Percentiles rank a stretch among this genome's conserved stretches.
Evolutionary conservation across 2,329 filamentous ascomycete genomes (phyloP).

Genomic region (Hirsutella rhossiliensis): DNA sequence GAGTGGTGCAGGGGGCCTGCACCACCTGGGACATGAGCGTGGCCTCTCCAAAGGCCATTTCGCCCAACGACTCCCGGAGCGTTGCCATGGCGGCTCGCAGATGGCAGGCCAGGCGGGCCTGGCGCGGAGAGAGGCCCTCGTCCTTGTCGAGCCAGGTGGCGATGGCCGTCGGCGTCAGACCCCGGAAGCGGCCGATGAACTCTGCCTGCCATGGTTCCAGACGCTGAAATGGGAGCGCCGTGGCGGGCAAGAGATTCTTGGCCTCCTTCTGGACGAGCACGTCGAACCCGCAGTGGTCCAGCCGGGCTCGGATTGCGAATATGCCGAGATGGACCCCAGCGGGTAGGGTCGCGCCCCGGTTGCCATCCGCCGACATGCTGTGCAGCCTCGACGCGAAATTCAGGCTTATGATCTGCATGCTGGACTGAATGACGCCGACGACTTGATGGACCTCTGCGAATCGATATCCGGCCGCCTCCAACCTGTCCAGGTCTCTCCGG

Average conservation of each 20-base stretch:
- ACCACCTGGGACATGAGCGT: constrained; percentile 30
- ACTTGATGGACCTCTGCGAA: constrained; percentile 64
- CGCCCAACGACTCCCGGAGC: constrained; percentile 28
- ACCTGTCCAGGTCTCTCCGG: constrained; percentile 45
- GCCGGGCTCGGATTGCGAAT: constrained; percentile 42
- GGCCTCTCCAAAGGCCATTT: constrained; percentile 33
- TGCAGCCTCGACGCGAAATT: constrained; percentile 50
- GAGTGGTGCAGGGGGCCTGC: constrained; percentile 24
- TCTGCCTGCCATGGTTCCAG: constrained; percentile 44
- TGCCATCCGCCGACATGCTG: constrained; percentile 50
- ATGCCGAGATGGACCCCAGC: constrained; percentile 45
- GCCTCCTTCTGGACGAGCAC: constrained; percentile 45
- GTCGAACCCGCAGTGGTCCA: constrained; percentile 46
- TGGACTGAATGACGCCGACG: constrained; percentile 52
- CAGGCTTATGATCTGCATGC: constrained; percentile 58
- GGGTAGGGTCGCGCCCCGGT: constrained; percentile 30
- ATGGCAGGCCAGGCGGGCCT: constrained; percentile 31
- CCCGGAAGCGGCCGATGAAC: constrained; percentile 38
- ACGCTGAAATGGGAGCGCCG: constrained; percentile 37
- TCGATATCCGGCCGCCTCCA: constrained; percentile 64
- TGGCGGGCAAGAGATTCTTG: constrained; percentile 48
- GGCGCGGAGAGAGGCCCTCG: constrained; percentile 24
- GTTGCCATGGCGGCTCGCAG: constrained; percentile 29
- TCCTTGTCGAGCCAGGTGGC: constrained; percentile 20
- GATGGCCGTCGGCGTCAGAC: constrained; percentile 23